phyloP scores from a whole-genome alignment of 371 early-diverging fungal genomes.

The Apophysomyces ossiformis region DNA sequence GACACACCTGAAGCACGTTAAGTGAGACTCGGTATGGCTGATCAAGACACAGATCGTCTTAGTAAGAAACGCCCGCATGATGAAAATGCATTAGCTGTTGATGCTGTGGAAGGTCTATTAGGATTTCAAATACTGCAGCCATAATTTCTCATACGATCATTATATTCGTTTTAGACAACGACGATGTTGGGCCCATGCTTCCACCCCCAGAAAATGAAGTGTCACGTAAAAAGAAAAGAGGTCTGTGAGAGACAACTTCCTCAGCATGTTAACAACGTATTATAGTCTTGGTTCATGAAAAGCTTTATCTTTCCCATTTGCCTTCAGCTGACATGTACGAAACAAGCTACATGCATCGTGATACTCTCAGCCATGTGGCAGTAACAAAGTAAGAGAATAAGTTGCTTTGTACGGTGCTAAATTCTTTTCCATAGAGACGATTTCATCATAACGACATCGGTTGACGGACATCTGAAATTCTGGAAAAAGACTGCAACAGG shows the following conservation, averaged over 20 bases:
- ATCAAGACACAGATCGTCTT: slow-evolving; percentile 9
- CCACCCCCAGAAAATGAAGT: slow-evolving; percentile 39
- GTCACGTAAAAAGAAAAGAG: slow-evolving; percentile 46
- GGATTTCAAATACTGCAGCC: no score
- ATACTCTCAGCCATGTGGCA: slow-evolving; percentile 77
- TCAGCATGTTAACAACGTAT: not conserved
- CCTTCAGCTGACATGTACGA: slow-evolving; percentile 92
- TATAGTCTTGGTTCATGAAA: slow-evolving; percentile 73
- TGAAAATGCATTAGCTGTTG: not conserved
- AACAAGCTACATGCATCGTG: slow-evolving; percentile 94
- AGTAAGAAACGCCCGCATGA: slow-evolving; percentile 5
- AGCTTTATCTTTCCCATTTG: slow-evolving; percentile 74
- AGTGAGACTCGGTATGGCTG: not conserved
- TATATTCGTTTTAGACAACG: slow-evolving; percentile 18
- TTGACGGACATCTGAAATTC: slow-evolving; percentile 97
- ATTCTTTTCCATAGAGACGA: slow-evolving; percentile 66
- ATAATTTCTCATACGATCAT: not conserved
- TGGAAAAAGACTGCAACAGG: slow-evolving; percentile 96
- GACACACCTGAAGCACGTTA: slow-evolving; percentile 1
- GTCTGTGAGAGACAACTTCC: slow-evolving; percentile 17
- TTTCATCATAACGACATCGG: slow-evolving; percentile 91
- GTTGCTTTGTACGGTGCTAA: not conserved
- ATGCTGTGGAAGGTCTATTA: slow-evolving; percentile 7
- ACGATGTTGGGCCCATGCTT: slow-evolving; percentile 48
- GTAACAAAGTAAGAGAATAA: slow-evolving; percentile 64